Base-by-base conservation (phyloP, 139 green algal species). In the Chlamydomonas incerta region DNA sequence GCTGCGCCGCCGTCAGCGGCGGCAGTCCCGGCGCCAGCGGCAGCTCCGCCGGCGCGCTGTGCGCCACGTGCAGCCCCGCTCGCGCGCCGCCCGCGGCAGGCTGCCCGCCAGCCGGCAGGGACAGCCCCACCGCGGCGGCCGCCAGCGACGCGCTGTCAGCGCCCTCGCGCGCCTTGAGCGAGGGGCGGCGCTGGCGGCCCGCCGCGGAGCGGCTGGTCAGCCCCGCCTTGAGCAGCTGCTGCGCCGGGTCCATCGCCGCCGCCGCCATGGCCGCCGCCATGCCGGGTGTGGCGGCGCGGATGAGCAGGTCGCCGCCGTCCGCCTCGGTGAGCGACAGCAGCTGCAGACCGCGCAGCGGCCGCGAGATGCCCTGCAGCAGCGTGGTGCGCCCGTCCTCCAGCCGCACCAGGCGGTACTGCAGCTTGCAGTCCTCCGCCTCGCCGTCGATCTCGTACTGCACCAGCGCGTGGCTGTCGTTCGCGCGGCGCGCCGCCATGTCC, bases 361-460 rank as follows among this genome's bases (percentile, higher is more conserved):
- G 47, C 28, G 47, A 69, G 41, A 85, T 75, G 46, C 63, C 79
- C 47, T 68, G 66, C 47, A 85, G 50, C 18, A 60, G 20, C 31
- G 41, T 57, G 41, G 10, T 41, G 41, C 18, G 63, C 31, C 79
- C 46, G 21, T 85, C 65, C 8, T 68, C 47, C 3, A 15, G 15
- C 8, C 31, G 47, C 3, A 23, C 66, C 9, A 85, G 79, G 33
- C 66, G 41, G 79, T 85, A 85, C n/a, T 68, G 66, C 66, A 75
- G 3, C 66, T 75, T 67, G 66, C 66, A 74, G 35, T 76, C 66
- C 65, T 85, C 79, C 47, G 55, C 2, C 46, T 85, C 79, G 47
- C 79, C 79, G 66, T 85, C 79, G 35, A 85, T 73, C 65, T 76
- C 66, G 31, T 41, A 68, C 63, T 85, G 66, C 4, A 75, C 79